A percentile compares a stretch with the other conserved stretches of the same genome.
Evolutionary conservation across 805 yeast species (phyloP).

Genomic region (Wickerhamomyces strasburgensis): DNA sequence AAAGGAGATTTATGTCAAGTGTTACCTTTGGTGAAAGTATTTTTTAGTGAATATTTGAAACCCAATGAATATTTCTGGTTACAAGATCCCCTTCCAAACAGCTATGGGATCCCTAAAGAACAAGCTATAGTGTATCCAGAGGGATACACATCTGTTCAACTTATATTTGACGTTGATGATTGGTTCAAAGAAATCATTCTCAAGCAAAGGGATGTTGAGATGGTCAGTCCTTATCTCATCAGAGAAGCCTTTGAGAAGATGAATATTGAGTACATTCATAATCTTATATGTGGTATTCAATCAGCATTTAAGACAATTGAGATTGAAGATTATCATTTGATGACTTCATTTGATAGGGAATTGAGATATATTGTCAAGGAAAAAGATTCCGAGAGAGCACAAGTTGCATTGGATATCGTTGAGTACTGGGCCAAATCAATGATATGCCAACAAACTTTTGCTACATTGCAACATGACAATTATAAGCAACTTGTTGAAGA

Average conservation of each 20-base stretch:
- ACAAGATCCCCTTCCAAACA: neutral
- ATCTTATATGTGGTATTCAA: conserved; percentile 1
- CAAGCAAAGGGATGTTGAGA: neutral
- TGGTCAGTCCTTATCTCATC: conserved; percentile 3
- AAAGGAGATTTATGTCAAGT: conserved; percentile 1
- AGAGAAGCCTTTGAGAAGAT: conserved; percentile 4
- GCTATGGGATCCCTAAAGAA: conserved; percentile 1
- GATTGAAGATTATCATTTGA: neutral
- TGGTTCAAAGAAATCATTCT: conserved; percentile 3
- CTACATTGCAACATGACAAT: neutral
- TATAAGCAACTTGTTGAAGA: neutral
- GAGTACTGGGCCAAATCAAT: neutral
- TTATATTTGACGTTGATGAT: conserved; percentile 1
- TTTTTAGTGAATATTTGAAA: conserved; percentile 1
- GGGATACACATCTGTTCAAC: neutral
- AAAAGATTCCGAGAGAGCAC: conserved; percentile 1
- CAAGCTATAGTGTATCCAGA: conserved; percentile 2
- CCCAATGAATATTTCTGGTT: conserved; percentile 5
- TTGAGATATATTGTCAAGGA: neutral
- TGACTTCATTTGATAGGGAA: conserved; percentile 3
- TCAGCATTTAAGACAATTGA: conserved; percentile 1
- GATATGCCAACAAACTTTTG: neutral
- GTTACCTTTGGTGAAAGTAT: conserved; percentile 2
- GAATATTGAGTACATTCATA: conserved; percentile 1
- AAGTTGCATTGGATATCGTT: neutral